Conservation (phyloP, 2,329 filamentous ascomycete genomes). For the Onygenales sp. region DNA sequence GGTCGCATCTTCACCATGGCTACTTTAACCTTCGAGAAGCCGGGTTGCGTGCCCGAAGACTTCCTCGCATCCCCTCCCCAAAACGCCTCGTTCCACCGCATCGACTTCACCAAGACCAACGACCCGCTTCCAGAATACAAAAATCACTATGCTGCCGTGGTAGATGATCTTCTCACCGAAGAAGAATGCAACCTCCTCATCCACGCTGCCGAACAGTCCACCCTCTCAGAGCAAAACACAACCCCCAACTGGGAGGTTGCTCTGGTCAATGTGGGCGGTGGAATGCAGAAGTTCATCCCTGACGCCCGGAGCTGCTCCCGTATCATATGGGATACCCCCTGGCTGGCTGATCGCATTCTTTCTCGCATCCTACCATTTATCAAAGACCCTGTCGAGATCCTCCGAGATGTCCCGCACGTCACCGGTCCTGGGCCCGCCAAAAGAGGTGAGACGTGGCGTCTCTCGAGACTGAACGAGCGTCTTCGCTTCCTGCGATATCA, state of each 20-base stretch:
- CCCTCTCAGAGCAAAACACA: conserved; percentile 20
- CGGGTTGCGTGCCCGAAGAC: conserved; percentile 11
- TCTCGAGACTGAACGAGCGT: conserved; percentile 54
- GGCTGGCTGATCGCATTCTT: conserved; percentile 55
- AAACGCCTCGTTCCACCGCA: conserved; percentile 37
- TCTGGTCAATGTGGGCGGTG: conserved; percentile 56
- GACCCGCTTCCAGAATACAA: conserved; percentile 43
- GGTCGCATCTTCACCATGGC: not conserved
- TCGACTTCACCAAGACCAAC: conserved; percentile 45
- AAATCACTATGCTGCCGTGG: conserved; percentile 48
- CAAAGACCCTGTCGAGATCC: conserved; percentile 32
- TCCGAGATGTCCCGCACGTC: conserved; percentile 28
- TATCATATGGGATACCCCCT: conserved; percentile 62
- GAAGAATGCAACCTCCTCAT: conserved; percentile 53
- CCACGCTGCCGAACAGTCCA: conserved; percentile 36
- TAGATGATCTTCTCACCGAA: conserved; percentile 55
- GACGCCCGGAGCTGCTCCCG: conserved; percentile 62
- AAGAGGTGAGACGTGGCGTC: conserved; percentile 27
- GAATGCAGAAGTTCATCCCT: conserved; percentile 47
- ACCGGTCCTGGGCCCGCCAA: conserved; percentile 37
- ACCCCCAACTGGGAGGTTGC: conserved; percentile 54
- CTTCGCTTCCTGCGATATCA: conserved; percentile 68
- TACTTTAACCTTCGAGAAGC: not conserved
- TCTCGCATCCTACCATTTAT: conserved; percentile 42
- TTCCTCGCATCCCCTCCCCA: conserved; percentile 28